Percentiles rank a stretch among this genome's conserved stretches.
These are phyloP conservation scores for Phanerochaete sordida DNA, from an alignment of 768 basidiomycete genomes.

Conservation along the genomic window DNA sequence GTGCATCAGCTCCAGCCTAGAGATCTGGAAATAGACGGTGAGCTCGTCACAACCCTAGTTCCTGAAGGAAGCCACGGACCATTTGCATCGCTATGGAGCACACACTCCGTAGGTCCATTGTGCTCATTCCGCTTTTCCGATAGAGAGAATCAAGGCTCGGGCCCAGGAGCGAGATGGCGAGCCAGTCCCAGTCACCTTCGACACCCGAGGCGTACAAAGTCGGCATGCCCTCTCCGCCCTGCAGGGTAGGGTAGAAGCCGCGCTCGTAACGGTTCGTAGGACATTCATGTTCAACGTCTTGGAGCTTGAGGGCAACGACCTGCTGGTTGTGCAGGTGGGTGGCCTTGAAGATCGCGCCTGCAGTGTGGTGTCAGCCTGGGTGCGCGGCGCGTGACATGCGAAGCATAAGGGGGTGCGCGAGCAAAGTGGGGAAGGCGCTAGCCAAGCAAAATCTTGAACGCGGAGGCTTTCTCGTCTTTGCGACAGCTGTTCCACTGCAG, in stretches of 20 bases:
- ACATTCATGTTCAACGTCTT: constrained; percentile 65
- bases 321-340: constrained; percentile 51
- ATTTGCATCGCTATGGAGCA: constrained; percentile 76
- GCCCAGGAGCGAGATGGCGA: constrained; percentile 76
- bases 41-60: neutral
- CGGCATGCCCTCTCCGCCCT: constrained; percentile 74
- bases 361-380: neutral
- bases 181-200: constrained; percentile 32
- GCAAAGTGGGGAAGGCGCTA: neutral
- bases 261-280: constrained; percentile 76
- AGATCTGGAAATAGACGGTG: constrained; percentile 42
- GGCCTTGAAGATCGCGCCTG: constrained; percentile 72
- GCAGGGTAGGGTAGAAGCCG: constrained; percentile 61
- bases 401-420: neutral
- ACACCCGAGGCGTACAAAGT: constrained; percentile 54
- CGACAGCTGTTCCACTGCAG: too few species aligned
- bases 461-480: too few species aligned
- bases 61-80: constrained; percentile 37
- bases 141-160: constrained; percentile 63
- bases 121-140: constrained; percentile 49
- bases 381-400: neutral
- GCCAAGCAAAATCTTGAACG: too few species aligned
- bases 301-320: constrained; percentile 72
- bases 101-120: constrained; percentile 67
- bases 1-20: constrained; percentile 75